phyloP scores from a whole-genome alignment of 768 basidiomycete species.

The Collybia mongolica region DNA sequence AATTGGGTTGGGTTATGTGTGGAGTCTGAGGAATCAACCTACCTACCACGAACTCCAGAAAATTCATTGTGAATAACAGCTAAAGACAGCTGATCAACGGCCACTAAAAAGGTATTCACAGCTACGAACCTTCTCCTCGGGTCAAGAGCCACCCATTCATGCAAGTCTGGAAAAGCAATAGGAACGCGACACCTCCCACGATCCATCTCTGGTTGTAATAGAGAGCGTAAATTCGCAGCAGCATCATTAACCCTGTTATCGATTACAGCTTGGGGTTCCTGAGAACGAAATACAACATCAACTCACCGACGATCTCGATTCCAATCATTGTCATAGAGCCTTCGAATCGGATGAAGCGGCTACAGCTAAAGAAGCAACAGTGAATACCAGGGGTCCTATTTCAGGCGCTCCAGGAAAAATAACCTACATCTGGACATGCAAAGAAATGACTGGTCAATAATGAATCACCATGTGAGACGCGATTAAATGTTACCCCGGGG shows the following conservation, averaged over 20 bases:
- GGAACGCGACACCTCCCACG: conserved; percentile 18
- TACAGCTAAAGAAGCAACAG: too few relatives aligned
- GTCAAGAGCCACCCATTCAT: conserved; percentile 52
- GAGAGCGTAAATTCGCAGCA: conserved; percentile 45
- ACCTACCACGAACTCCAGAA: conserved; percentile 35
- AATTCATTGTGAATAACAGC: conserved; percentile 38
- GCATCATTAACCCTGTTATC: conserved; percentile 41
- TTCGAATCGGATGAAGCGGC: too few relatives aligned
- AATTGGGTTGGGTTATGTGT: neutral
- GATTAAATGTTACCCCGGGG: too few relatives aligned
- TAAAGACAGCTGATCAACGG: conserved; percentile 10
- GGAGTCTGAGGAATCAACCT: neutral
- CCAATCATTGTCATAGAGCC: conserved; percentile 22
- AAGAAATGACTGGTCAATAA: too few relatives aligned
- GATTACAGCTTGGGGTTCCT: too few relatives aligned
- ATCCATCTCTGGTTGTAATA: conserved; percentile 33
- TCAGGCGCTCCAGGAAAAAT: too few relatives aligned
- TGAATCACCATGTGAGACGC: too few relatives aligned
- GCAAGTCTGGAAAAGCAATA: conserved; percentile 34
- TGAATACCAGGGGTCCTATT: too few relatives aligned
- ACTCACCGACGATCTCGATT: conserved; percentile 33
- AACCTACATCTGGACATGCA: too few relatives aligned
- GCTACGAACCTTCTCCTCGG: conserved; percentile 41
- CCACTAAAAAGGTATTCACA: neutral
- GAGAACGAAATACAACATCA: too few relatives aligned